These are phyloP conservation scores for Cryptococcus floricola DNA, from an alignment of 1,284 basidiomycete genomes.

Conservation along the genomic window DNA sequence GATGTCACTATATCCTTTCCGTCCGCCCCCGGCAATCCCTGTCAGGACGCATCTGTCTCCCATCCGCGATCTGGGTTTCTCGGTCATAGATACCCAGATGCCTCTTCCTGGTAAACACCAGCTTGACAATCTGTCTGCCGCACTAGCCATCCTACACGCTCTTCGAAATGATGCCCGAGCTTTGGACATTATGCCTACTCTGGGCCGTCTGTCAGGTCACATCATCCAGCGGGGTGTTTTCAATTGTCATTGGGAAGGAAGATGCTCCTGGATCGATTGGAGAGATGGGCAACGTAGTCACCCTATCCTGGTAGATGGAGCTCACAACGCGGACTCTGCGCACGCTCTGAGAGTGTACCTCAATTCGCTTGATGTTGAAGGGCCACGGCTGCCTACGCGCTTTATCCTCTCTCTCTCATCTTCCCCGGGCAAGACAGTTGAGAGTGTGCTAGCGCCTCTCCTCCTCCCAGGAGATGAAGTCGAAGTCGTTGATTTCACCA, in stretches of 20 bases:
- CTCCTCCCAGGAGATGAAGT: slow-evolving; percentile 53
- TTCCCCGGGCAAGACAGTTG: slow-evolving; percentile 73
- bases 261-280: slow-evolving; percentile 62
- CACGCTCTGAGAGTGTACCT: slow-evolving; percentile 68
- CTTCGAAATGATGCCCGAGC: slow-evolving; percentile 55
- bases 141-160: slow-evolving; percentile 62
- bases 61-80: neutral
- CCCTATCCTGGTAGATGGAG: slow-evolving; percentile 78
- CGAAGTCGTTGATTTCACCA: slow-evolving; percentile 60
- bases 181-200: slow-evolving; percentile 32
- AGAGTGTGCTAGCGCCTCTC: slow-evolving; percentile 65
- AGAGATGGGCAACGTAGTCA: slow-evolving; percentile 28
- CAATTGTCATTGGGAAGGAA: slow-evolving; percentile 69
- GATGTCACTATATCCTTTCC: slow-evolving; percentile 38
- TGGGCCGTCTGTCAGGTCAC: slow-evolving; percentile 51
- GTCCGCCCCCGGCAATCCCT: slow-evolving; percentile 11
- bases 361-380: slow-evolving; percentile 49
- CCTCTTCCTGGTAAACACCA: slow-evolving; percentile 79
- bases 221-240: slow-evolving; percentile 61
- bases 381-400: slow-evolving; percentile 28
- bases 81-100: slow-evolving; percentile 23
- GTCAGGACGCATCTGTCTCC: slow-evolving; percentile 21
- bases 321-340: slow-evolving; percentile 88
- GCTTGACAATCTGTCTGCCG: slow-evolving; percentile 70
- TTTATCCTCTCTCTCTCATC: slow-evolving; percentile 74